Evolutionary conservation across 73 alveolate species (phyloP).

Genomic region (Symbiodinium pilosum): DNA sequence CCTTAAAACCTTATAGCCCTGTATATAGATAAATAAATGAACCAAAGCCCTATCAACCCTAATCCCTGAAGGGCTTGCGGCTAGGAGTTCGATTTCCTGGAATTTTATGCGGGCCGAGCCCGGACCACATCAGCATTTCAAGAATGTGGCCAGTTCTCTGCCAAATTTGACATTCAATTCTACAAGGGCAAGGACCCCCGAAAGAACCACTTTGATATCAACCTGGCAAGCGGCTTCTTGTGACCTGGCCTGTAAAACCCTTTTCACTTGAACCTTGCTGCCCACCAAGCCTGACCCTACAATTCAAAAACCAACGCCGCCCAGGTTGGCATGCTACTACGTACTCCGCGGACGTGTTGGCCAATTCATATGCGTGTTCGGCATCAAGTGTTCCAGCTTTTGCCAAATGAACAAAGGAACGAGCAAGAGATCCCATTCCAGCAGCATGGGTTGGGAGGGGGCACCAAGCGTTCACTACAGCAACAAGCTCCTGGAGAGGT

Average conservation of each 20-base stretch:
- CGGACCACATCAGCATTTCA: not conserved
- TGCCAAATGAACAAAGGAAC: not conserved
- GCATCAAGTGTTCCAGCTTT: not conserved
- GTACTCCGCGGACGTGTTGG: not conserved
- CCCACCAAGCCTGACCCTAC: not conserved
- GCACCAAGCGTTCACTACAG: not conserved
- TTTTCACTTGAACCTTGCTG: not conserved
- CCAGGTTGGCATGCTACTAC: not conserved
- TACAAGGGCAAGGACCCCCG: not conserved
- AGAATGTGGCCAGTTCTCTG: not conserved
- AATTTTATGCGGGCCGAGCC: not conserved
- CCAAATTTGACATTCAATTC: not conserved
- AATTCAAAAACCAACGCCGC: not conserved
- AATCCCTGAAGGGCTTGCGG: no score
- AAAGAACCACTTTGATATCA: not conserved
- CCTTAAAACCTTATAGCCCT: no score
- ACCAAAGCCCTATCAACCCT: no score
- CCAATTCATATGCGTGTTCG: not conserved
- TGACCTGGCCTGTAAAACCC: not conserved
- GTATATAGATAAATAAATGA: no score
- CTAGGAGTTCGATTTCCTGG: not conserved
- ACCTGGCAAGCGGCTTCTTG: not conserved
- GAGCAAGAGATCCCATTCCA: not conserved
- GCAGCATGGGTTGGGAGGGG: not conserved
- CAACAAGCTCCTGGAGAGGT: conserved; percentile 1